Conservation (phyloP, 2,329 filamentous ascomycete species). For the Helicocarpus griseus region DNA sequence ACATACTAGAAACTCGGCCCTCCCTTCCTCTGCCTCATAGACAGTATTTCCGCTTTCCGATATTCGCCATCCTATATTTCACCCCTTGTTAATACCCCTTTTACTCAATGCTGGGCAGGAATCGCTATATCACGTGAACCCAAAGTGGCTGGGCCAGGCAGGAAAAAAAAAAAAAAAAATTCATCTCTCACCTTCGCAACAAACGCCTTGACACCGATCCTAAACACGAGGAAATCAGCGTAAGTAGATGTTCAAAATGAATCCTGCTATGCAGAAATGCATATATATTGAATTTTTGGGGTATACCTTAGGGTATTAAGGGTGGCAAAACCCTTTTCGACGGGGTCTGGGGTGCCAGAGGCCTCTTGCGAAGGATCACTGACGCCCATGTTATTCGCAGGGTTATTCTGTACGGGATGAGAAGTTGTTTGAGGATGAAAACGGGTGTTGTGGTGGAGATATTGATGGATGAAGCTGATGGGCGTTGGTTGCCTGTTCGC, state of each 20-base stretch:
- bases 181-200: conserved; percentile 53
- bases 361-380: conserved; percentile 46
- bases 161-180: too few relatives aligned
- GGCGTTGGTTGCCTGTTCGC: neutral
- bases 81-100: neutral
- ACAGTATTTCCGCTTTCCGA: conserved; percentile 92
- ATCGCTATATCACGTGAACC: conserved; percentile 12
- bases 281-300: conserved; percentile 4
- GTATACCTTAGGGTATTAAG: conserved; percentile 69
- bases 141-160: neutral
- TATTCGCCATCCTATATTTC: conserved; percentile 61
- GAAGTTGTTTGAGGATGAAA: conserved; percentile 14
- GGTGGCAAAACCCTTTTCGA: conserved; percentile 73
- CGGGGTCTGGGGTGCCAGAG: conserved; percentile 46
- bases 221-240: conserved; percentile 21
- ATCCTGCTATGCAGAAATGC: neutral
- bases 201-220: conserved; percentile 57
- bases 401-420: conserved; percentile 2
- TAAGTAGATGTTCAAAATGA: conserved; percentile 1
- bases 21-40: conserved; percentile 81
- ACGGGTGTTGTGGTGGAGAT: conserved; percentile 11
- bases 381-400: conserved; percentile 40
- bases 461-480: conserved; percentile 13
- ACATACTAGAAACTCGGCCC: conserved; percentile 70
- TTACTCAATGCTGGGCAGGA: neutral